Evolutionary conservation across 352 stramenopile species (phyloP).

Genomic region (Aphanomyces cochlioides): DNA sequence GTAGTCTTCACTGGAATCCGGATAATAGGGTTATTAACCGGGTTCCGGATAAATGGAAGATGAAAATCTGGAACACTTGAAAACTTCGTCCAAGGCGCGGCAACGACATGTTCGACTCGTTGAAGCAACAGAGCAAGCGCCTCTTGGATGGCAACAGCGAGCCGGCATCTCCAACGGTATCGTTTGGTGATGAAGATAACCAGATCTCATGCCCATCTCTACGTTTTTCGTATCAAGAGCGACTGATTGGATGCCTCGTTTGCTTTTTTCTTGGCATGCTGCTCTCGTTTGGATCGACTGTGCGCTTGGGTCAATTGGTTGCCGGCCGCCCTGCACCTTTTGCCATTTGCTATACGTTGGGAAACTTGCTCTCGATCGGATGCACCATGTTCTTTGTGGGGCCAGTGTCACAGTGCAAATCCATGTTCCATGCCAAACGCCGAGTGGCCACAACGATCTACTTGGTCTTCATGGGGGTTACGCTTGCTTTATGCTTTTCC

Average conservation of each 20-base stretch:
- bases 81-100: not conserved
- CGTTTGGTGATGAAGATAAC: constrained; percentile 17
- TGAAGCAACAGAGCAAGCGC: constrained; percentile 72
- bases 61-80: constrained; percentile 12
- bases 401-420: constrained; percentile 72
- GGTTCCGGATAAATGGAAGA: not conserved
- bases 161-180: constrained; percentile 1
- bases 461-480: constrained; percentile 74
- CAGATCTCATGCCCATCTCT: constrained; percentile 60
- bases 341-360: constrained; percentile 80
- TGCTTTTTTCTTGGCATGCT: constrained; percentile 81
- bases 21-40: too few species aligned
- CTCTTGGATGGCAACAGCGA: constrained; percentile 61
- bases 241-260: constrained; percentile 70
- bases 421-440: constrained; percentile 79
- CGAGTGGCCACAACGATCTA: constrained; percentile 65
- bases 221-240: constrained; percentile 67
- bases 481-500: constrained; percentile 70
- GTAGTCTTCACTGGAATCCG: too few species aligned
- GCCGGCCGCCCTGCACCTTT: constrained; percentile 77
- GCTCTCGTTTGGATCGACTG: constrained; percentile 76
- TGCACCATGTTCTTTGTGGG: constrained; percentile 85
- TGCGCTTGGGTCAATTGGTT: constrained; percentile 69
- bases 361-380: constrained; percentile 76
- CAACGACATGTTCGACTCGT: constrained; percentile 4